Evolutionary conservation across 176 grass and related monocot genomes (phyloP).

Genomic region (Zea luxurians): DNA sequence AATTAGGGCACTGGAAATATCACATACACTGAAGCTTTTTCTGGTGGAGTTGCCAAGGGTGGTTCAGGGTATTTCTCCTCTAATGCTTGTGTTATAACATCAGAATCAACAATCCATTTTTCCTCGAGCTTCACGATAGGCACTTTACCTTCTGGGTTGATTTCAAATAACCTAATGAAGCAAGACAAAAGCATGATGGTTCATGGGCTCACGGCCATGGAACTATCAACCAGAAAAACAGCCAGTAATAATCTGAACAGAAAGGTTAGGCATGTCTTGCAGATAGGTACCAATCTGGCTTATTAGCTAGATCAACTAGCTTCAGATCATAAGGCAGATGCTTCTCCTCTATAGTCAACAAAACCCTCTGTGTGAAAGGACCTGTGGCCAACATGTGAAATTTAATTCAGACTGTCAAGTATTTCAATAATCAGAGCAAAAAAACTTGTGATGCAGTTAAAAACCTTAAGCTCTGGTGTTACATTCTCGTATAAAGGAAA

Average conservation of each 20-base stretch:
- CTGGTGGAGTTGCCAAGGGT: constrained; percentile 64
- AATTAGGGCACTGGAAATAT: constrained; percentile 24
- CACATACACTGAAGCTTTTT: constrained; percentile 74
- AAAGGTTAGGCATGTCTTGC: constrained; percentile 18
- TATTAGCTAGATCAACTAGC: constrained; percentile 73
- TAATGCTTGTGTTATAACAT: constrained; percentile 72
- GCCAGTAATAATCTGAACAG: background rate
- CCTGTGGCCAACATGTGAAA: constrained; percentile 51
- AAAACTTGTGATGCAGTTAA: constrained; percentile 4
- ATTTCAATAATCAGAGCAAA: background rate
- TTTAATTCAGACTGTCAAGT: constrained; percentile 7
- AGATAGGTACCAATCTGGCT: constrained; percentile 78
- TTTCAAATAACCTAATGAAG: constrained; percentile 68
- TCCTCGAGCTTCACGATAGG: constrained; percentile 75
- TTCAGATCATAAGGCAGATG: constrained; percentile 70
- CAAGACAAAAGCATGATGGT: constrained; percentile 21
- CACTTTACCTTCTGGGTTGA: constrained; percentile 90
- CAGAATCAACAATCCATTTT: constrained; percentile 91
- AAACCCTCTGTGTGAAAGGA: constrained; percentile 81
- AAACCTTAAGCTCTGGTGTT: background rate
- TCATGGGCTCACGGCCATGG: constrained; percentile 9
- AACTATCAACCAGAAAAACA: constrained; percentile 26
- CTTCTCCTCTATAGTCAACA: constrained; percentile 89
- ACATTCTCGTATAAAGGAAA: background rate
- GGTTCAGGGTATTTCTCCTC: constrained; percentile 90